Percentiles rank a stretch among this genome's conserved stretches.
These are phyloP conservation scores for Aureobasidium uvarum DNA, from an alignment of 2,329 filamentous ascomycete species.

Conservation along the genomic window DNA sequence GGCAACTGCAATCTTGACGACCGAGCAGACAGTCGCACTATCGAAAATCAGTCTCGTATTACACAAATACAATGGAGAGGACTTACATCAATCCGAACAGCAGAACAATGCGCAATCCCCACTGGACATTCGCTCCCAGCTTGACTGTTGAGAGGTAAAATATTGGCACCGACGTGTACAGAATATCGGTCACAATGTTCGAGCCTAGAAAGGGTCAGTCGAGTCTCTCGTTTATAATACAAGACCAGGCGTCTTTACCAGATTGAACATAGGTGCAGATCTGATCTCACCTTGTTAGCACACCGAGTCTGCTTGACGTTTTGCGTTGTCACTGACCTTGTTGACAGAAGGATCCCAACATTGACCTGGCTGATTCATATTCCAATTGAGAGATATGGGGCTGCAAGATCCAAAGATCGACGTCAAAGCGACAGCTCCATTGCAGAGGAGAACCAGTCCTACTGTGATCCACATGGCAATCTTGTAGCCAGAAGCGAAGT, in stretches of 20 bases:
- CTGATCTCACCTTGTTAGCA: too few relatives aligned
- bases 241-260: not conserved
- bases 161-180: conserved; percentile 26
- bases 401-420: conserved; percentile 25
- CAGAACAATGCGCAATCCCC: conserved; percentile 28
- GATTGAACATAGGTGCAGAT: conserved; percentile 26
- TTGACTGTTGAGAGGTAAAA: conserved; percentile 29
- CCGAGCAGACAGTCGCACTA: conserved; percentile 28
- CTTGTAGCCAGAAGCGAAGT: conserved; percentile 28
- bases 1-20: conserved; percentile 27
- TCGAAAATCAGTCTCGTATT: not conserved
- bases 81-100: conserved; percentile 28
- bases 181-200: conserved; percentile 28
- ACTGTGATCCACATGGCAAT: conserved; percentile 27
- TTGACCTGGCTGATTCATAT: conserved; percentile 23
- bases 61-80: not conserved
- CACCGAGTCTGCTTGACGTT: too few relatives aligned
- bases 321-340: not conserved
- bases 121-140: conserved; percentile 26
- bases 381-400: conserved; percentile 26
- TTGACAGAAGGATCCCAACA: conserved; percentile 26
- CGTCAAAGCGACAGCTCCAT: conserved; percentile 22
- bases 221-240: not conserved
- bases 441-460: conserved; percentile 24
- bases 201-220: conserved; percentile 11